Conservation (phyloP, 768 basidiomycete genomes). For the Macrolepiota albuminosa region DNA sequence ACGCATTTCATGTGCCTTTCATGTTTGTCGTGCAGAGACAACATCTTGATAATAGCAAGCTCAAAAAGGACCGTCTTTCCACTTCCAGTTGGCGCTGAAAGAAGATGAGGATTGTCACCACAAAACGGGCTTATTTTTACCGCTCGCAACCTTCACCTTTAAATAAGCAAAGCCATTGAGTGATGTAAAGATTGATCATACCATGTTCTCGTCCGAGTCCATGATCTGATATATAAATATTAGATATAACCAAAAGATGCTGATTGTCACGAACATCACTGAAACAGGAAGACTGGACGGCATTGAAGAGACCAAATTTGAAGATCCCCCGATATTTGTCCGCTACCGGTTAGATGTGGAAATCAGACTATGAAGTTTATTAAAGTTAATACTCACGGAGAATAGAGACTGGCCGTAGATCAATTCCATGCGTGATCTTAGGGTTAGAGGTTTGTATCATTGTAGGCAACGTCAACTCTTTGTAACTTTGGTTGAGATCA, state of each 20-base stretch:
- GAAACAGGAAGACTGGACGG: constrained; percentile 83
- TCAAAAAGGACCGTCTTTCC: constrained; percentile 97
- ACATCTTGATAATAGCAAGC: constrained; percentile 75
- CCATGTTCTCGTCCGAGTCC: constrained; percentile 59
- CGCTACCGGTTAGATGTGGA: constrained; percentile 40
- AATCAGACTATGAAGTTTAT: background rate
- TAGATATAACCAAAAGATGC: background rate
- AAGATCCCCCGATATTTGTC: constrained; percentile 78
- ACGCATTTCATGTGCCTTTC: constrained; percentile 59
- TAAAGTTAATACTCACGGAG: constrained; percentile 47
- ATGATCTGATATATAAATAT: constrained; percentile 40
- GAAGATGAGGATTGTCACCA: background rate
- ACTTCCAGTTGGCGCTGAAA: constrained; percentile 88
- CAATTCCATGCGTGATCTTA: constrained; percentile 39
- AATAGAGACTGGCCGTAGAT: constrained; percentile 65
- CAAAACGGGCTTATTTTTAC: constrained; percentile 26
- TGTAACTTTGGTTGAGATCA: background rate
- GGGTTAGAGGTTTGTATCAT: constrained; percentile 16
- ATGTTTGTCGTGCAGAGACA: constrained; percentile 36
- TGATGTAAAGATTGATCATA: constrained; percentile 23
- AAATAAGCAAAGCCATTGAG: background rate
- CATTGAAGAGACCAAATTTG: constrained; percentile 89
- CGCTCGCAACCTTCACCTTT: constrained; percentile 61
- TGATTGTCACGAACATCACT: constrained; percentile 48
- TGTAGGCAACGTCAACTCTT: background rate